Evolutionary conservation across 208 protist genomes (phyloP), one percentile per base, ranked within the genome.

Genomic region (Leishmania major): DNA sequence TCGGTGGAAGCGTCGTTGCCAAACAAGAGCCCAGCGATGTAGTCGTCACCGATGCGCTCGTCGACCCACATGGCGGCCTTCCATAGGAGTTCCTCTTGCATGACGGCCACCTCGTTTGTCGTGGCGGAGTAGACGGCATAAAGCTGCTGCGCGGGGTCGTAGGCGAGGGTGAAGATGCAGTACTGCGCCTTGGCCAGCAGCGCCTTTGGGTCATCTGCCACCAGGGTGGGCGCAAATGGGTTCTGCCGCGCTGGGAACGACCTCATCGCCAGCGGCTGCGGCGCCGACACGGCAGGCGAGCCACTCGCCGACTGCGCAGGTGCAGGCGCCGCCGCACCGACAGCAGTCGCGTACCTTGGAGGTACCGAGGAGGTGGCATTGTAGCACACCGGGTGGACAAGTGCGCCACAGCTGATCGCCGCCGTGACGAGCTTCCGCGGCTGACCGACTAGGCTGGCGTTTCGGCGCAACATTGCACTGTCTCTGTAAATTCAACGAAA

Each of bases 1-100:
- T 80, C 64, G 0, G 66, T n/a, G 10, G 82, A 88, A 53, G 84
- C 78, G 70, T 96, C 93, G 76, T 85, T 87, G 47, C 87, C 85
- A 77, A 97, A 97, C 8, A 97, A 37, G 28, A 97, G 87, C 55
- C 92, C 93, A 28, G 95, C 95, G 73, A 97, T 95, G 89, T 91
- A 96, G 19, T 96, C 90, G 17, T 96, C 92, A n/a, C 86, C 86
- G 67, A 97, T 88, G 62, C 88, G 88, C 67, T 93, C 91, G 43
- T 97, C 95, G 81, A 97, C 84, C 95, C 95, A 97, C 80, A 94
- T 91, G 55, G 91, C 84, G 37, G 84, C 87, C 83, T 95, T 96
- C 93, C 95, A 97, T 10, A 96, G 47, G 31, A 88, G 82, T 15
- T 86, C 86, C 81, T 90, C 84, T 17, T 78, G 80, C 71, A 89